Evolutionary conservation across 257 asterid species (phyloP).

Genomic region (Solanum appendiculatum): DNA sequence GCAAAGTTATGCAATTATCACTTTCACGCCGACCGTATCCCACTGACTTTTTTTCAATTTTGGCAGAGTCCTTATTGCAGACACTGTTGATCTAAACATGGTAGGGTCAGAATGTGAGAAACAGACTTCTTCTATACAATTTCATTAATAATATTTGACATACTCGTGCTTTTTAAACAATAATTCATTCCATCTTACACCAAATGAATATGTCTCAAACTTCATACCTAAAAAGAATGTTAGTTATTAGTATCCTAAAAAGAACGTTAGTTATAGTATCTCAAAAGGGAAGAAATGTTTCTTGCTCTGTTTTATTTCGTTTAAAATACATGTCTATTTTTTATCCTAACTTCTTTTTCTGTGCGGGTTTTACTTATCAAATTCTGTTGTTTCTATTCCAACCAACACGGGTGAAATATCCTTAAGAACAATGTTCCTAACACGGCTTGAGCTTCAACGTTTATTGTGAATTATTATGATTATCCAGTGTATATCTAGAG

Average conservation of each 20-base stretch:
- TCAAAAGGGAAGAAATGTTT: too few species aligned
- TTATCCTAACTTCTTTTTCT: too few species aligned
- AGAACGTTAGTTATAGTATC: neutral
- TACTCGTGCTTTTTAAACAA: constrained; percentile 11
- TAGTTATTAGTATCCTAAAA: neutral
- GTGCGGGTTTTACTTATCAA: neutral
- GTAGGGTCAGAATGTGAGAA: neutral
- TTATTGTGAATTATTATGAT: neutral
- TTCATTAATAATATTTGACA: neutral
- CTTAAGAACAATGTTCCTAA: neutral
- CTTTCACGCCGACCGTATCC: neutral
- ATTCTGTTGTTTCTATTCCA: neutral
- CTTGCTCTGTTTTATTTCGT: too few species aligned
- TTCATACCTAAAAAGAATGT: neutral
- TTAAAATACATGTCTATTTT: too few species aligned
- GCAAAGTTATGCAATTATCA: neutral
- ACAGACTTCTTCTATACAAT: constrained; percentile 1
- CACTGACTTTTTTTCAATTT: neutral
- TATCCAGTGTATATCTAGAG: neutral
- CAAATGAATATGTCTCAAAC: constrained; percentile 21
- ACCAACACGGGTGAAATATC: neutral
- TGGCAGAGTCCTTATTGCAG: neutral
- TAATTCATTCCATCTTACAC: constrained; percentile 8
- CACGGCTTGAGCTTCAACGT: neutral
- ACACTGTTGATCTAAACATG: neutral